phyloP scores from a whole-genome alignment of 345 rosid genomes.

The Syzygium aqueum region DNA sequence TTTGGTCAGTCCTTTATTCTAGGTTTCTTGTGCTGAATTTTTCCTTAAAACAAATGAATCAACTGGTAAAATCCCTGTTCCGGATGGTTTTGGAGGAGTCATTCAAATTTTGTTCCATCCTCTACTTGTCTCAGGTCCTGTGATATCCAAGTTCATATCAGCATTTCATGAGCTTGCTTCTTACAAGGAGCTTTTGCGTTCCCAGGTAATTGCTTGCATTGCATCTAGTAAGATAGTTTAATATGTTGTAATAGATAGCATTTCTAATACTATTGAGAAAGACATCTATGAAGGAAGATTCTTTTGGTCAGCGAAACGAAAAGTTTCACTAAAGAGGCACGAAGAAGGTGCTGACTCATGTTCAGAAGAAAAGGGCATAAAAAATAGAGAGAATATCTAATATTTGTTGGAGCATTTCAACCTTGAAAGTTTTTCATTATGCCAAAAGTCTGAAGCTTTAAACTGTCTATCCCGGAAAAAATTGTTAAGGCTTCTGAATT shows the following conservation, averaged over 20 bases:
- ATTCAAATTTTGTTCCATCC: conserved; percentile 3
- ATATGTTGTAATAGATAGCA: neutral
- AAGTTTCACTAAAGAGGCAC: neutral
- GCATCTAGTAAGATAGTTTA: neutral
- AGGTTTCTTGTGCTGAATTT: neutral
- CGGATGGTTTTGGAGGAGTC: neutral
- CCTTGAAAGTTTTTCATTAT: neutral
- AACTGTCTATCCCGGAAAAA: neutral
- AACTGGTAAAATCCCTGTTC: neutral
- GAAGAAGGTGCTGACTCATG: neutral
- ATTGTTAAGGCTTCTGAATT: neutral
- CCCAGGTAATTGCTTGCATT: conserved; percentile 51
- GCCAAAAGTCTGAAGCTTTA: neutral
- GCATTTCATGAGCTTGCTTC: conserved; percentile 73
- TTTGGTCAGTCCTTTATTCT: neutral
- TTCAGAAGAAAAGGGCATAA: neutral
- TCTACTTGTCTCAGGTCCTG: conserved; percentile 49
- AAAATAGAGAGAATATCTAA: neutral
- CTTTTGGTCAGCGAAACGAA: neutral
- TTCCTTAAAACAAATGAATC: neutral
- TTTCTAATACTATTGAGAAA: neutral
- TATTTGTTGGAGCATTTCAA: neutral
- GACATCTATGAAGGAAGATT: neutral
- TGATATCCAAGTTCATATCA: conserved; percentile 58
- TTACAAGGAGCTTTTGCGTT: conserved; percentile 71